Evolutionary conservation across 2,329 filamentous ascomycete species (phyloP), one percentile per base, ranked within the genome.

Genomic region (Penicillium occitanis): DNA sequence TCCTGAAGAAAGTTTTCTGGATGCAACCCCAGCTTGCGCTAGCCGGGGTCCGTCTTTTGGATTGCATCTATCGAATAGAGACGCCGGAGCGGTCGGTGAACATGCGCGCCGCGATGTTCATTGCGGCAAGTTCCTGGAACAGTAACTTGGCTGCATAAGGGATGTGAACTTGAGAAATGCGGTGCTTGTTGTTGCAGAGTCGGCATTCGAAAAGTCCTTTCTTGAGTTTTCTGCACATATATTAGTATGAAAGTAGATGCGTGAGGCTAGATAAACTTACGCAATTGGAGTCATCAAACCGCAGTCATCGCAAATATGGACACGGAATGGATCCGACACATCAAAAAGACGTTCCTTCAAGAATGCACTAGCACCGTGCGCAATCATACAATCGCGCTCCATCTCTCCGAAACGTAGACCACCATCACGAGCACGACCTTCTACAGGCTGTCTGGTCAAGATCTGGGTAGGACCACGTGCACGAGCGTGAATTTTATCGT

Each of bases 321-420:
- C 95, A 79, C 93, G 87, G 86, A 98, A 99, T 44, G 95, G 94
- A 82, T 99, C 95, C 63, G 92, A 97, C 61, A 99, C 95, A 78
- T 98, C 94, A 74, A 99, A 97, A 66, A 99, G 82, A 74, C 95
- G 88, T 84, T 99, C 95, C 83, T 99, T 99, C 76, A 99, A 82
- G 86, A 99, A 99, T 1, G 93, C 90, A 64, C 92, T 94, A 3
- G 96, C 95, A 77, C 95, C 95, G 78, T 99, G 96, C n/a, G 96
- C 93, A 83, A 99, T 99, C 95, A 99, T 99, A 79, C 95, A 99
- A 87, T 99, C 96, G 83, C 96, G 94, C 82, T 99, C 96, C 95
- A 99, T 99, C 85, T 99, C 95, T 89, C 95, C 95, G 88, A 99
- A 99, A 77, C 96, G 94, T 53, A 99, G 86, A 84, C 95, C 95